Base-by-base conservation (phyloP, 768 basidiomycete genomes). In the Panaeolus cyanescens region DNA sequence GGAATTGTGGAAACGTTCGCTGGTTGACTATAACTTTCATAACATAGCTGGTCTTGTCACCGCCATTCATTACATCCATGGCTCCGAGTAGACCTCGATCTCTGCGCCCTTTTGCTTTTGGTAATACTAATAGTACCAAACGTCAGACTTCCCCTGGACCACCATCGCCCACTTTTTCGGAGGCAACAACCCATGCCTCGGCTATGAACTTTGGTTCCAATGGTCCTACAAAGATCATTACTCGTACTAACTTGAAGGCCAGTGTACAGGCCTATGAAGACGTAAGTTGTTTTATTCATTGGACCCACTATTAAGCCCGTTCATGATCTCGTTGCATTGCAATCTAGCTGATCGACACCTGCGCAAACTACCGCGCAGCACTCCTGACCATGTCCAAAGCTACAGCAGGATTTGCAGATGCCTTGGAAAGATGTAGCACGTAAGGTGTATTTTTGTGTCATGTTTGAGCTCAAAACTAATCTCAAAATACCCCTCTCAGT, bases 121-220 rank as follows among this genome's bases (percentile, higher is more conserved):
- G 62, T 72, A 79, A 70, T 55, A 78, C 68, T 58, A 77, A 70
- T 37, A 53, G 56, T 58, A 36, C 61, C 19, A 56, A 55, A 61
- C 76, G 80, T 59, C 77, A 74, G 56, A 71, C 77, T 3, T 85
- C 86, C 5, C 80, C 86, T 58, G 75, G 74, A 34, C 88, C 90
- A 15, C 90, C 91, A 2, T 95, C 93, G 25, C 93, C 93, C 56
- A 92, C 93, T 2, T 92, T 90, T 76, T 89, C 91, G 31, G 92
- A 93, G 19, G 79, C 85, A 22, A 95, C 93, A 9, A 85, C 91
- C 69, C 45, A 50, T 50, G 90, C 81, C 32, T 93, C 93, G 17
- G 85, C 83, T 53, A 84, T 92, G 77, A 85, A 90, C 72, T 90
- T 92, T 72, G 91, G 91, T 32, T 78, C 80, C 54, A 80, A 87